Percentiles rank a stretch among this genome's conserved stretches.
phyloP scores from a whole-genome alignment of 129 eudicot species.

The Saussurea involucrata region DNA sequence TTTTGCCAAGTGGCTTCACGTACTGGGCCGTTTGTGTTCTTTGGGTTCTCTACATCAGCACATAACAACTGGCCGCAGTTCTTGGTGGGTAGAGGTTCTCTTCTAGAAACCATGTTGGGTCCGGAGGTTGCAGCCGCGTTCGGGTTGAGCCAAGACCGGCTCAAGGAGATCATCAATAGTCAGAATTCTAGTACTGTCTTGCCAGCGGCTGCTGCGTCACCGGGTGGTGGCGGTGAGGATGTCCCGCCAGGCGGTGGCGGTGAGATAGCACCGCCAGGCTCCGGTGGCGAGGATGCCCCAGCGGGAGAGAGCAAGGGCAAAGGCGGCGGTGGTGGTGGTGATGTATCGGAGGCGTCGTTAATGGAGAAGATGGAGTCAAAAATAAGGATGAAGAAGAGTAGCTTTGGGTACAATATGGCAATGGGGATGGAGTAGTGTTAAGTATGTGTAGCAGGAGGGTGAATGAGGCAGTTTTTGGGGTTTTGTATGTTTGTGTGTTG shows the following conservation, averaged over 20 bases:
- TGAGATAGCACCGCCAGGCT: conserved; percentile 28
- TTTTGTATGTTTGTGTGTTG: neutral
- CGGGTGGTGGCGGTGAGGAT: conserved; percentile 25
- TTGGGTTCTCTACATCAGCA: conserved; percentile 87
- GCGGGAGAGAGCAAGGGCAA: conserved; percentile 10
- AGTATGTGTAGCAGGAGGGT: too few species aligned
- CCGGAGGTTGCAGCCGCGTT: conserved; percentile 69
- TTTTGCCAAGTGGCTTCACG: conserved; percentile 91
- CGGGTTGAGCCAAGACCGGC: conserved; percentile 53
- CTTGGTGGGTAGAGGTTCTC: conserved; percentile 53
- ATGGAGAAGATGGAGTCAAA: neutral
- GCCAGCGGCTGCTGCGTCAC: conserved; percentile 46
- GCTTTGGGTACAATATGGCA: conserved; percentile 17
- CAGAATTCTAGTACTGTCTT: conserved; percentile 45
- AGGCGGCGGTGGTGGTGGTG: neutral
- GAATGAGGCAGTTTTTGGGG: conserved; percentile 3
- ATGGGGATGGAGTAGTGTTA: neutral
- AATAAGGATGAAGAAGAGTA: conserved; percentile 19
- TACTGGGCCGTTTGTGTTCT: conserved; percentile 72
- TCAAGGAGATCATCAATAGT: conserved; percentile 27
- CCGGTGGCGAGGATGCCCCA: conserved; percentile 19
- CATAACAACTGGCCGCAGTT: conserved; percentile 68
- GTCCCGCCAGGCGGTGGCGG: conserved; percentile 30
- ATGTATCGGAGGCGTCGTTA: neutral
- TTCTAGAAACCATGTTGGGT: conserved; percentile 49